phyloP scores from a whole-genome alignment of 148 eudicot species.

The Pouteria glomerata region DNA sequence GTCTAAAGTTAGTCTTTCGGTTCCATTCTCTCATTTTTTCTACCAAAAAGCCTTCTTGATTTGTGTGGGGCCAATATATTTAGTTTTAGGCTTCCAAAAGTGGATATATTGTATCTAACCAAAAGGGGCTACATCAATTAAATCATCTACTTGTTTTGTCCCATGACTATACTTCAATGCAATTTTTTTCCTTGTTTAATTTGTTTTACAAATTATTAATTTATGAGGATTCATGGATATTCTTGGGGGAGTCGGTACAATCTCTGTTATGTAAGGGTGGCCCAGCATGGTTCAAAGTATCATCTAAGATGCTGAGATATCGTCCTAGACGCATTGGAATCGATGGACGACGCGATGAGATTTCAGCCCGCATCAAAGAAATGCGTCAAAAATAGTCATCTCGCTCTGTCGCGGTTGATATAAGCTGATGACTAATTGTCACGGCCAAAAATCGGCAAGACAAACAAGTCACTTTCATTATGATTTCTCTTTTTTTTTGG shows the following conservation, averaged over 20 bases:
- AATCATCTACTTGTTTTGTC: not conserved
- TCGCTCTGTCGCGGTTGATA: too few relatives aligned
- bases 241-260: not conserved
- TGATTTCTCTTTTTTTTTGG: too few relatives aligned
- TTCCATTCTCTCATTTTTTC: too few relatives aligned
- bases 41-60: not conserved
- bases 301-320: too few relatives aligned
- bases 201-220: not conserved
- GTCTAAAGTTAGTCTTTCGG: not conserved
- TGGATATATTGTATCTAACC: not conserved
- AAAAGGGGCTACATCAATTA: not conserved
- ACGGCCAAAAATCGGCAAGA: too few relatives aligned
- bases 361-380: too few relatives aligned
- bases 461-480: too few relatives aligned
- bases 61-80: not conserved
- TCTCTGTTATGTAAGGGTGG: not conserved
- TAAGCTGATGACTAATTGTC: too few relatives aligned
- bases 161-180: not conserved
- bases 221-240: not conserved
- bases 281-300: too few relatives aligned
- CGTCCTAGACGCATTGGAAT: too few relatives aligned
- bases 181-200: not conserved
- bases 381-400: too few relatives aligned
- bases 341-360: too few relatives aligned
- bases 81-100: constrained; percentile 1